A percentile compares a stretch with the other conserved stretches of the same genome.
These are phyloP conservation scores for Linum usitatissimum DNA, from an alignment of 345 rosid species.

Conservation along the genomic window DNA sequence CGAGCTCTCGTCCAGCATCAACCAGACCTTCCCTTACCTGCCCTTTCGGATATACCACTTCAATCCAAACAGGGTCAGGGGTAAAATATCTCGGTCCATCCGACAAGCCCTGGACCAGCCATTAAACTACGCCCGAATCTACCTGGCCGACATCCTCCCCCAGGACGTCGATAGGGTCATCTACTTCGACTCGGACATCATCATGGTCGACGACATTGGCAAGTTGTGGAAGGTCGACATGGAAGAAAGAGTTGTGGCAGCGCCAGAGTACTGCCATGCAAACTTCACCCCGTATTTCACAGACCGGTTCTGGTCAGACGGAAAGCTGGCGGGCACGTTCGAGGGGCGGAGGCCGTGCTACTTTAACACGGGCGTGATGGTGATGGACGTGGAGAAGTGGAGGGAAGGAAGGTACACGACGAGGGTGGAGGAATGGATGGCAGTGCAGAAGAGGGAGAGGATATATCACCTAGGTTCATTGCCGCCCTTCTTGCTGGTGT, in stretches of 20 bases:
- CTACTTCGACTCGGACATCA: constrained; percentile 57
- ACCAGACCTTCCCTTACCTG: constrained; percentile 45
- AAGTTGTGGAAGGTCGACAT: constrained; percentile 44
- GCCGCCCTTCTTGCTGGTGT: constrained; percentile 51
- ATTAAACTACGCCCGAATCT: constrained; percentile 52
- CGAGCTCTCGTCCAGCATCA: constrained; percentile 34
- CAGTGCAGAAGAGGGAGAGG: constrained; percentile 40
- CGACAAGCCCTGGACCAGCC: constrained; percentile 57
- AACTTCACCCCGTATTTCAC: constrained; percentile 49
- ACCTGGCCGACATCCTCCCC: constrained; percentile 50
- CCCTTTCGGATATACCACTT: constrained; percentile 44
- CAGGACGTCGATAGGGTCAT: constrained; percentile 28
- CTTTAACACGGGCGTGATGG: constrained; percentile 65
- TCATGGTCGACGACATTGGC: constrained; percentile 46
- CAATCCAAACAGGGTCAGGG: constrained; percentile 38
- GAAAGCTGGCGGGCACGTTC: constrained; percentile 26
- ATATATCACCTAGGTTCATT: constrained; percentile 55
- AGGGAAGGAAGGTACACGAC: constrained; percentile 36
- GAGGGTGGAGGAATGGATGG: constrained; percentile 54
- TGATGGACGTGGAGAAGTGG: constrained; percentile 53
- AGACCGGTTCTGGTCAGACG: constrained; percentile 40
- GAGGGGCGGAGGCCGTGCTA: constrained; percentile 49
- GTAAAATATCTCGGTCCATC: constrained; percentile 47
- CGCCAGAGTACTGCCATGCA: constrained; percentile 62
- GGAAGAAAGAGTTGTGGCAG: constrained; percentile 46